Evolutionary conservation across 179 eudicot genomes (phyloP), one percentile per base, ranked within the genome.

Genomic region (Vitellaria paradoxa): DNA sequence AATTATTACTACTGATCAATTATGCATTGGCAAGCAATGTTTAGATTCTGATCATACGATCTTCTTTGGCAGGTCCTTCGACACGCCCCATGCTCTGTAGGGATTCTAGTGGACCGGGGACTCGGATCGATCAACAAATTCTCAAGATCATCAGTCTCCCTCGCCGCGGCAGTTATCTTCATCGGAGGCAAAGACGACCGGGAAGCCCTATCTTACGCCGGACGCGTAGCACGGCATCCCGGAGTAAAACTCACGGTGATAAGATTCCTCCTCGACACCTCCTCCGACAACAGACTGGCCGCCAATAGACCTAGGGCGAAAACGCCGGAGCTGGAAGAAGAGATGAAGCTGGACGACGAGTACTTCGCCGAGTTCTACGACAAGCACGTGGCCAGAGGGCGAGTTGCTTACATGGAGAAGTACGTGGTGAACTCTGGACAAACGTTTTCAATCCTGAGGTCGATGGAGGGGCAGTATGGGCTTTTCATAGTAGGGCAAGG

Each of bases 151-250:
- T 17, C 82, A 6, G 81, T 63, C 14, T 52, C 88, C n/a, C 78
- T 95, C 24, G 82, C 84, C 24, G 91, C 84, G 6, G 97, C 91
- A 0, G 90, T 93, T 40, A 92, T 95, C 37, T 95, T 95, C 80
- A 95, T 95, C 5, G 97, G 97, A 0, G 99, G 99, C 11, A 93
- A 91, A 79, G 99, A 95, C 74, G 99, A 95, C 64, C 88, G 99
- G 1, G 99, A 95, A 80, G 97, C 93, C 49, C 81, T 95, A 13
- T 89, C 97, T 8, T 95, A 85, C 37, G 96, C 99, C 0, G 88
- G 94, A 0, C 90, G 97, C 0, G 82, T 91, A 46, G 91, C 99
- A 1, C 81, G 87, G 76, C 99, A 93, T 68, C 88, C 89, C 0
- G 91, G 92, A 10, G 93, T 95, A 21, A 93, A 90, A 70, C 88